Evolutionary conservation across 2,329 filamentous ascomycete species (phyloP).

Genomic region (Arthrobotrys sphaeroides): DNA sequence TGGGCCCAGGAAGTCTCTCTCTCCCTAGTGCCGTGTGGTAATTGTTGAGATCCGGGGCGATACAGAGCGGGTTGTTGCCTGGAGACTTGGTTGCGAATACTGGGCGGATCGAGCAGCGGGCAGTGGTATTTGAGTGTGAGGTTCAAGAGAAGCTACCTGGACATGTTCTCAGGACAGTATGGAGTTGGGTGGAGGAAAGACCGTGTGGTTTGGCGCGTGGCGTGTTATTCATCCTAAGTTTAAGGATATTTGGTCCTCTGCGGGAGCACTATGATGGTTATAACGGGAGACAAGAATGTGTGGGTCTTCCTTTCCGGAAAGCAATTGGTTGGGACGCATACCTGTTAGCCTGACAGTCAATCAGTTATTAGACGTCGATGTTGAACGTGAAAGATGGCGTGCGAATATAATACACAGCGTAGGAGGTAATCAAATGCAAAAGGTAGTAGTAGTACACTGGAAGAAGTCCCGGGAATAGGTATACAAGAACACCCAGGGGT

Average conservation of each 20-base stretch:
- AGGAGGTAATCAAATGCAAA: no score
- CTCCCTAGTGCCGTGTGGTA: not conserved
- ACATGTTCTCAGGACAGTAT: conserved; percentile 1
- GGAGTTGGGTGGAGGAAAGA: not conserved
- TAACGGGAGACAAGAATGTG: not conserved
- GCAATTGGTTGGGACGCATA: not conserved
- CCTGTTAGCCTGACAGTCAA: not conserved
- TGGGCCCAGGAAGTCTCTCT: not conserved
- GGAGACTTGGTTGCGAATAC: not conserved
- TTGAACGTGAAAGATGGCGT: not conserved
- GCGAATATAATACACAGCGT: not conserved
- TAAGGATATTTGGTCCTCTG: not conserved
- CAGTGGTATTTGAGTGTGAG: not conserved
- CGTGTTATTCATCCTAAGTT: conserved; percentile 4
- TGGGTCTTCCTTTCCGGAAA: not conserved
- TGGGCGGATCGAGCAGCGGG: not conserved
- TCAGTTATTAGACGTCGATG: not conserved
- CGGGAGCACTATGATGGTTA: not conserved
- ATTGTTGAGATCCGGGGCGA: not conserved
- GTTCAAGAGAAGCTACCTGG: not conserved
- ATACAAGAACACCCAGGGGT: conserved; percentile 1
- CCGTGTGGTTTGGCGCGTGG: conserved; percentile 18
- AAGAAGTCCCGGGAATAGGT: not conserved
- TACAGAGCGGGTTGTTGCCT: not conserved
- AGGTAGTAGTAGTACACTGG: not conserved